A percentile compares a stretch with the other conserved stretches of the same genome.
These are phyloP conservation scores for Hyphodiscus sp. DNA, from an alignment of 2,329 filamentous ascomycete genomes.

Conservation along the genomic window DNA sequence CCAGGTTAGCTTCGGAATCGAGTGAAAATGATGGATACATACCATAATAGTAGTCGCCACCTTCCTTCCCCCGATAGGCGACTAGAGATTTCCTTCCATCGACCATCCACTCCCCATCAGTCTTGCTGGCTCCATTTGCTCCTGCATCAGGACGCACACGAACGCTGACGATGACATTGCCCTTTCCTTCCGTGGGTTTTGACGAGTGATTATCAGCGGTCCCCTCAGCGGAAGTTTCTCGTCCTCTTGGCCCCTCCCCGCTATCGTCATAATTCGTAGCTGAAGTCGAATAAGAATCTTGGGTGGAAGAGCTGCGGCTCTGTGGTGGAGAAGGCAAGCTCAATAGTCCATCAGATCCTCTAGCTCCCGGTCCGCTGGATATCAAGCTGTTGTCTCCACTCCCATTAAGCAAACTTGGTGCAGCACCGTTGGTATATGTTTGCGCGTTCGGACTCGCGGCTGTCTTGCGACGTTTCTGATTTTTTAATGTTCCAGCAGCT, in stretches of 20 bases:
- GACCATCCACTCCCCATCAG: slow-evolving; percentile 85
- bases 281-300: slow-evolving; percentile 87
- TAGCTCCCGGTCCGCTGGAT: slow-evolving; percentile 49
- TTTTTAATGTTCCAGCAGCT: slow-evolving; percentile 14
- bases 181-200: slow-evolving; percentile 64
- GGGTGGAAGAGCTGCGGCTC: slow-evolving; percentile 84
- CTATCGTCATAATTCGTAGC: slow-evolving; percentile 83
- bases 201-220: slow-evolving; percentile 37
- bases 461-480: slow-evolving; percentile 25
- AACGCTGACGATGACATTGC: slow-evolving; percentile 94
- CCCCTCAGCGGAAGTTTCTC: slow-evolving; percentile 20
- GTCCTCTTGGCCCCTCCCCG: slow-evolving; percentile 44
- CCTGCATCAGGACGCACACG: slow-evolving; percentile 79
- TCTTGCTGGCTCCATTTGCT: slow-evolving; percentile 50
- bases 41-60: slow-evolving; percentile 91
- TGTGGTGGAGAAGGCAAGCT: slow-evolving; percentile 78
- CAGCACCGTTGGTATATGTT: slow-evolving; percentile 34
- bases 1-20: slow-evolving; percentile 20
- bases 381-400: slow-evolving; percentile 73
- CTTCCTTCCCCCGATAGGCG: slow-evolving; percentile 79
- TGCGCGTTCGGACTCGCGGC: slow-evolving; percentile 29
- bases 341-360: slow-evolving; percentile 68
- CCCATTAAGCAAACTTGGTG: slow-evolving; percentile 73
- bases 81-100: slow-evolving; percentile 79
- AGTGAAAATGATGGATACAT: slow-evolving; percentile 28